Evolutionary conservation across 441 rosid genomes (phyloP), one percentile per base, ranked within the genome.

Genomic region (Gossypium davidsonii): DNA sequence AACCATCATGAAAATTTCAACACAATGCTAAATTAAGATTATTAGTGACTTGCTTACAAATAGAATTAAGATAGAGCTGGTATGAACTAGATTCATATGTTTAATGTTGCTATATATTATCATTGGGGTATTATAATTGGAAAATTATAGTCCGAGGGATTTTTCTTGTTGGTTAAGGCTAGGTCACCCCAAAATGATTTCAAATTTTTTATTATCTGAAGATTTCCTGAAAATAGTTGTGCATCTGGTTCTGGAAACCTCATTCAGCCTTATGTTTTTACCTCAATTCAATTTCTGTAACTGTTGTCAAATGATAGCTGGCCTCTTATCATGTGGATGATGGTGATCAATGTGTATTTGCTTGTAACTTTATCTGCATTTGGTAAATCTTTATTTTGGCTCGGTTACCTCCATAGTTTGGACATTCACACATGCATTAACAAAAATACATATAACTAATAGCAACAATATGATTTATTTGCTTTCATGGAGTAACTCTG

Each of bases 401-500:
- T 1, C 25, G 49, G 65, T 71, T 58, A 9, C 26, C 14, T 17
- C 3, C 67, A 25, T 48, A 23, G 55, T 72, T 25, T 60, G 74
- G 59, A 28, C 25, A 39, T 3, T 25, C 17, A 51, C 59, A 14
- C 21, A 26, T 25, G 26, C 59, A 48, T 72, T 59, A 46, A n/a
- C 42, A 46, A 46, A 14, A 26, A 6, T 72, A 31, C 20, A 37
- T 70, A 34, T 20, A 34, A 34, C 12, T 18, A 34, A 14, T 21
- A 31, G 52, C 44, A 61, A 74, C 11, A 66, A 3, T n/a, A 46
- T 46, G 62, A 12, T 65, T 7, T 73, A 4, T 64, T 12, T 65
- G 31, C 49, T 21, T 25, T 15, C 39, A 58, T 74, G 15, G 31
- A 23, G 10, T 18, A 11, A 25, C 67, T 79, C 62, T 77, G 34